A percentile compares a stretch with the other conserved stretches of the same genome.
These are phyloP conservation scores for Malassezia brasiliensis DNA, from an alignment of 1,284 basidiomycete species.

Conservation along the genomic window DNA sequence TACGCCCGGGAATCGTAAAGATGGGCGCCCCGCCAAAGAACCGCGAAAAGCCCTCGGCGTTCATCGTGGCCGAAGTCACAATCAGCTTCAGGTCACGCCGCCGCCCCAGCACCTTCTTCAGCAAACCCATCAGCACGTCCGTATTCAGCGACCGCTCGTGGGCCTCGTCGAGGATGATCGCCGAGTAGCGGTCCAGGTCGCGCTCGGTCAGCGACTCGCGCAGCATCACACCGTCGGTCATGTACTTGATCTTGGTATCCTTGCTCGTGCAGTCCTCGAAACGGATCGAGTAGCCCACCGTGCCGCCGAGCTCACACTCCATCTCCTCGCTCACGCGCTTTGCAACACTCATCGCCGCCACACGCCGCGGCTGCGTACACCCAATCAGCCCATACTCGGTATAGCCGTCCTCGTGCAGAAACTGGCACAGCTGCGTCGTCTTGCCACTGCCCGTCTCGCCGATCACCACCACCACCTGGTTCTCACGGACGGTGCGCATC, in stretches of 20 bases:
- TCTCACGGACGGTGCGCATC: slow-evolving; percentile 79
- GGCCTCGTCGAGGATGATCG: slow-evolving; percentile 92
- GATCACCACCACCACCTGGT: slow-evolving; percentile 85
- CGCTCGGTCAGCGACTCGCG: slow-evolving; percentile 92
- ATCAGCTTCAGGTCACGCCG: slow-evolving; percentile 87
- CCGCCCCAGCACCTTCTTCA: slow-evolving; percentile 81
- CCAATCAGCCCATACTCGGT: slow-evolving; percentile 77
- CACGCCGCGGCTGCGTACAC: slow-evolving; percentile 91
- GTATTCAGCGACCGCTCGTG: slow-evolving; percentile 92
- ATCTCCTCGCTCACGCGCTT: slow-evolving; percentile 95
- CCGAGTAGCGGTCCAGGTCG: slow-evolving; percentile 84
- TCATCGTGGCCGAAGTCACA: slow-evolving; percentile 98
- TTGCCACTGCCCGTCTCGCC: slow-evolving; percentile 94
- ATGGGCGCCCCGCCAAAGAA: slow-evolving; percentile 93
- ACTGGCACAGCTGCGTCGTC: slow-evolving; percentile 84
- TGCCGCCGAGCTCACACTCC: slow-evolving; percentile 66
- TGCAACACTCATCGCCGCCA: slow-evolving; percentile 96
- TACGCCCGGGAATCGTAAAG: slow-evolving; percentile 94
- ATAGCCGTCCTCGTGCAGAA: slow-evolving; percentile 90
- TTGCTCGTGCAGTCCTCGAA: slow-evolving; percentile 91
- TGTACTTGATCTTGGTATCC: slow-evolving; percentile 83
- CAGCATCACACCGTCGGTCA: slow-evolving; percentile 94
- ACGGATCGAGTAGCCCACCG: slow-evolving; percentile 91
- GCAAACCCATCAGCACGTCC: slow-evolving; percentile 89
- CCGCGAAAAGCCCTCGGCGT: slow-evolving; percentile 83